Evolutionary conservation across 495 filamentous ascomycete species (phyloP), one percentile per base, ranked within the genome.

Genomic region (Penicillium bovifimosum): DNA sequence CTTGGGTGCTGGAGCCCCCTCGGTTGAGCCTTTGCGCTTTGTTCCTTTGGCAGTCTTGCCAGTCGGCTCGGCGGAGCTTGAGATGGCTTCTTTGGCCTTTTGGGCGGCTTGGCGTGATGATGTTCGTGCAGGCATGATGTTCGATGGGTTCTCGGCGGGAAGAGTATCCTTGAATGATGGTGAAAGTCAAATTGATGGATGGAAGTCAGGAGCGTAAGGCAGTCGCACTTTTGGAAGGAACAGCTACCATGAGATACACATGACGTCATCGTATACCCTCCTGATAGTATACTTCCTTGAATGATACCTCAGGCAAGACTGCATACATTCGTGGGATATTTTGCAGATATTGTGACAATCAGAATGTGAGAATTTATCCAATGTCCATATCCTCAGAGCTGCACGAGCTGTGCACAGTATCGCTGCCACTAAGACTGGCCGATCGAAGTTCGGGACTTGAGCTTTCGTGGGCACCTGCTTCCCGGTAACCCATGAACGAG

Each of bases 61-160:
- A 40, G 63, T 63, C 13, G 42, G 50, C 35, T 70, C 66, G 9
- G 60, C 58, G 16, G 61, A 50, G 14, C 52, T 50, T 14, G 65
- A 42, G 24, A 76, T 73, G 24, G 72, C 72, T 49, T 75, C 65
- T 42, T 76, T 76, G 6, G 74, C 74, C 50, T 75, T 76, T 43
- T 66, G 65, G 16, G 74, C 72, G 9, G 74, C 74, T 34, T 69
- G 66, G 20, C 74, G 72, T 10, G 68, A 61, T 3, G 72, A 76
- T 34, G 72, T 74, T 48, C 74, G 59, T 36, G 64, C 64, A 18
- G 54, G 56, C 72, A 75, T 75, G 11, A 26, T 55, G 18, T 34
- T 7, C 27, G 36, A 11, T 38, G 14, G 14, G 13, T 18, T 2
- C 29, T 40, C 16, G 24, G 6, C 28, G 4, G 14, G 32, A 32